These are phyloP conservation scores for Pyrenula aspistea DNA, from an alignment of 495 filamentous ascomycete genomes.

Conservation along the genomic window DNA sequence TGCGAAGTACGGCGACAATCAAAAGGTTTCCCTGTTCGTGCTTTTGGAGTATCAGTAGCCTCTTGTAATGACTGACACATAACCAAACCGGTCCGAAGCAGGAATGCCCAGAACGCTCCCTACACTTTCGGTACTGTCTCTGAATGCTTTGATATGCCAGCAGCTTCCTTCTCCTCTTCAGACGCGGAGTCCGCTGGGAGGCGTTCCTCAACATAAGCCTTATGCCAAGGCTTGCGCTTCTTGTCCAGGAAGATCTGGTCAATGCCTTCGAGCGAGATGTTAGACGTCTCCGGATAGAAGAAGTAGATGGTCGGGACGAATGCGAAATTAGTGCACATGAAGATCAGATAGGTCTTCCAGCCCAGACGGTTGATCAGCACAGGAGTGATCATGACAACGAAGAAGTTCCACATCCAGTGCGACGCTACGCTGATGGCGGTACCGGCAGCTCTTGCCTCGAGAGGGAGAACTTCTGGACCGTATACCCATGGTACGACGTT, in stretches of 20 bases:
- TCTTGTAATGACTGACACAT: background rate
- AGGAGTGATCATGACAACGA: conserved; percentile 49
- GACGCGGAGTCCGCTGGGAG: background rate
- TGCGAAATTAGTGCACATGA: conserved; percentile 40
- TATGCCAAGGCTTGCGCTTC: background rate
- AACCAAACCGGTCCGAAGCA: background rate
- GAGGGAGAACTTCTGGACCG: conserved; percentile 31
- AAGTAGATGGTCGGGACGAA: conserved; percentile 34
- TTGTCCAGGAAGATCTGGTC: conserved; percentile 17
- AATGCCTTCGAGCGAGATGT: conserved; percentile 29
- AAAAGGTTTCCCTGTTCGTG: too few relatives aligned
- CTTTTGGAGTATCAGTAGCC: too few relatives aligned
- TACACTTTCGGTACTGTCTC: background rate
- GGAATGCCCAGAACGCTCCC: background rate
- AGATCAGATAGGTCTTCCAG: conserved; percentile 52
- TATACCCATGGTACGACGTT: conserved; percentile 38
- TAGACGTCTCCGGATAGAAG: conserved; percentile 30
- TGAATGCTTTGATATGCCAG: background rate
- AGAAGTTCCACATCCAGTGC: conserved; percentile 40
- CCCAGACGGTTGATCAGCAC: conserved; percentile 36
- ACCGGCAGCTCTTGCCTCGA: conserved; percentile 28
- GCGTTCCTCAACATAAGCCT: background rate
- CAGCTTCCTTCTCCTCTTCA: background rate
- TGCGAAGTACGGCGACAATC: too few relatives aligned
- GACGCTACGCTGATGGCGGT: conserved; percentile 27